Base-by-base conservation (phyloP, 2,329 filamentous ascomycete genomes). In the Zymoseptoria pseudotritici region DNA sequence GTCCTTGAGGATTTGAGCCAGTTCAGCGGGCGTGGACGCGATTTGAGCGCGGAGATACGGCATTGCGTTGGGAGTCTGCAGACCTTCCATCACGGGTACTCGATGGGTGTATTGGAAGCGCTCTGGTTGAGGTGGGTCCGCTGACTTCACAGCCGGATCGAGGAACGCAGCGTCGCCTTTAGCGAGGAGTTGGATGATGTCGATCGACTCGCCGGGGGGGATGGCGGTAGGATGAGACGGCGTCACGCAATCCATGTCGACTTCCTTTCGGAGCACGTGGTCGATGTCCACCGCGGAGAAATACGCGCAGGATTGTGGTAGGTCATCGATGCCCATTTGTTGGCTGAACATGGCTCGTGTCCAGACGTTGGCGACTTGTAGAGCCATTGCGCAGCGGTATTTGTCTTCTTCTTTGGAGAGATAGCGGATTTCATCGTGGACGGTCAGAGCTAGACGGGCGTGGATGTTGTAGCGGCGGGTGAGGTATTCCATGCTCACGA, bases 391-490 rank as follows among this genome's bases (percentile, higher is more conserved):
- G 2, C 89, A 86, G 50, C 89, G 85, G 70, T 97, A 99, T 69
- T 88, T 90, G 75, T 99, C 91, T 61, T 89, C 80, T 2, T 92
- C 83, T 69, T 87, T 87, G 50, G 96, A 91, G 0, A 99, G 81
- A 70, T 99, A 99, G 17, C 94, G 84, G 63, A 99, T 97, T 75
- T 99, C 95, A 70, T 99, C 95, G 72, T 99, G 94, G 0, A 99
- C 94, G 0, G 93, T 97, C 62, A 99, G 91, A 17, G 93, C 85
- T 1, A 99, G 79, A 1, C 95, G 89, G 4, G 91, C 91, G 57
- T 89, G 76, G 62, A 99, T 85, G 69, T 90, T 92, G 79, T 89
- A 99, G 4, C 87, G 88, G 1, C 91, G 85, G 57, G 87, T 87
- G 2, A 99, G 82, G 71, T 96, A 96, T 72, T 97, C 92, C 95